A percentile compares a stretch with the other conserved stretches of the same genome.
Evolutionary conservation across 129 eudicot species (phyloP).

Genomic region (Solidago caesia): DNA sequence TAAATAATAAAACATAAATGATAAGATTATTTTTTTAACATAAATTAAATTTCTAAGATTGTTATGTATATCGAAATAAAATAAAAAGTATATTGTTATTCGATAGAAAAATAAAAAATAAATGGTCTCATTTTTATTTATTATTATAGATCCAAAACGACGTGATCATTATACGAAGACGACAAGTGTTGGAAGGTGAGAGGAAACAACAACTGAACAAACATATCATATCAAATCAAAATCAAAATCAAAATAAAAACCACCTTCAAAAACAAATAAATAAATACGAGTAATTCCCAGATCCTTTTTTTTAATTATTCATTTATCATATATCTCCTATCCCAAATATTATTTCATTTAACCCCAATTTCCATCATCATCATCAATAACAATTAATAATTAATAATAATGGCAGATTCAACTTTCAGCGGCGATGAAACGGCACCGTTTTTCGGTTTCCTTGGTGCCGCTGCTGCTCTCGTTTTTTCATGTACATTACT

Average conservation of each 20-base stretch:
- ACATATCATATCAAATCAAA: no score
- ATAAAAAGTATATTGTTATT: no score
- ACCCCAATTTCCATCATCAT: conserved; percentile 17
- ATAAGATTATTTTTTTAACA: no score
- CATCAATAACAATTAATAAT: not conserved
- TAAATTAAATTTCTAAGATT: no score
- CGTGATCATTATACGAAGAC: conserved; percentile 21
- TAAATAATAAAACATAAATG: no score
- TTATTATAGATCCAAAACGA: conserved; percentile 18
- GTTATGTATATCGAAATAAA: no score
- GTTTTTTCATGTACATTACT: conserved; percentile 35
- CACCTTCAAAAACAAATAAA: conserved; percentile 1
- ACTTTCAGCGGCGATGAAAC: conserved; percentile 47
- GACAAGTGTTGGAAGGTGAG: conserved; percentile 34
- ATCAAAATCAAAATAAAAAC: not conserved
- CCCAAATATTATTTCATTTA: conserved; percentile 24
- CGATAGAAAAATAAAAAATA: no score
- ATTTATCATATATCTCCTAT: not conserved
- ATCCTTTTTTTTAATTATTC: no score
- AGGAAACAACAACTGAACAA: conserved; percentile 24
- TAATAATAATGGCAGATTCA: conserved; percentile 37
- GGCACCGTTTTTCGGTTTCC: conserved; percentile 42
- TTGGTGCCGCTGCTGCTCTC: conserved; percentile 45
- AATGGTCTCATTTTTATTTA: no score
- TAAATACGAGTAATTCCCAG: not conserved